Evolutionary conservation across 352 stramenopile genomes (phyloP), one percentile per base, ranked within the genome.

Genomic region (Aphanomyces euteiches): DNA sequence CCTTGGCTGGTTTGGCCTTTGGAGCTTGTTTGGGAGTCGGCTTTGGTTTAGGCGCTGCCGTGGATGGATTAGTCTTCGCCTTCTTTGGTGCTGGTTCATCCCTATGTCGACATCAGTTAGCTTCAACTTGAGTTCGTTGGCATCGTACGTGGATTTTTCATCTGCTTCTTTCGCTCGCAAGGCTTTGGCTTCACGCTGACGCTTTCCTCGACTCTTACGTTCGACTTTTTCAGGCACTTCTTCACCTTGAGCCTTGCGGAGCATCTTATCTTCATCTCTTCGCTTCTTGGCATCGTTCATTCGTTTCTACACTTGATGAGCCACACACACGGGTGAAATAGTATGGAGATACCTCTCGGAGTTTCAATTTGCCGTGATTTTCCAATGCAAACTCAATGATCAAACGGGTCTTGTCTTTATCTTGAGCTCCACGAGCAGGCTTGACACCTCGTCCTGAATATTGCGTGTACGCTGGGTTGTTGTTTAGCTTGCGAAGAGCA

Each of bases 401-500:
- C 4, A 96, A 78, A 1, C 89, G 84, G 28, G 88, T 88, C 56
- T 90, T 90, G 38, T 85, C 78, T 41, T 71, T 66, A 19, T 83
- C 80, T 39, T 76, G 72, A 69, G 72, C 76, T 47, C 78, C 69
- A 12, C 66, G 57, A 43, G 79, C 78, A 53, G 69, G 58, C 36
- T 77, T 78, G 36, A 67, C 60, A 5, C 63, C 58, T 34, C 89
- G 87, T 3, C 84, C 84, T 5, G 88, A 85, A 39, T 83, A 77
- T 38, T 77, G 74, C 45, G 80, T 85, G 75, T 97, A 99, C 53
- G 83, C 76, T 0, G 96, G 89, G 79, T 99, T 99, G 80, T 99
- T 99, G 79, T 99, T 99, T 43, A 99, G 75, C 63, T 96, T 78
- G 28, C 97, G 89, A 45, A 99, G 80, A 61, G 92, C 96, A n/a